These are phyloP conservation scores for Fistulifera pelliculosa DNA, from an alignment of 108 stramenopile genomes.

Conservation along the genomic window DNA sequence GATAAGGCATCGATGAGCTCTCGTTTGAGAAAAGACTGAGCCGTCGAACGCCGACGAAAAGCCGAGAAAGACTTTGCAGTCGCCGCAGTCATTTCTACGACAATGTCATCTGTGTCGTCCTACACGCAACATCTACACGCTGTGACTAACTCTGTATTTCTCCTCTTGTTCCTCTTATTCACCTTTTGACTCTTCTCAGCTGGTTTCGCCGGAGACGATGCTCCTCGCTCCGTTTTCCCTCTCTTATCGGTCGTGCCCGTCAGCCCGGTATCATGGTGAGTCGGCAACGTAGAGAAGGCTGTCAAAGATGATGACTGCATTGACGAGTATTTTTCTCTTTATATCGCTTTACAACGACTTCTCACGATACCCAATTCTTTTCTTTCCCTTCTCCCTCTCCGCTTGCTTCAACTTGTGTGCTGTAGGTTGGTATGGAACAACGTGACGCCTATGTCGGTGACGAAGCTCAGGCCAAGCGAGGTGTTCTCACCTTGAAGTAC, in stretches of 20 bases:
- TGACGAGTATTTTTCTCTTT: too few species aligned
- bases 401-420: not conserved
- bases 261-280: constrained; percentile 92
- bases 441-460: constrained; percentile 99
- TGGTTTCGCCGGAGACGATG: constrained; percentile 93
- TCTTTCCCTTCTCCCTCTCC: constrained; percentile 14
- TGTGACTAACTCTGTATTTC: not conserved
- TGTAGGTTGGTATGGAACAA: constrained; percentile 95
- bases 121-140: too few species aligned
- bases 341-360: not conserved
- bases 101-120: constrained; percentile 2
- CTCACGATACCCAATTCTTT: not conserved
- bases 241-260: constrained; percentile 93
- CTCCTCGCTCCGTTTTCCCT: constrained; percentile 96
- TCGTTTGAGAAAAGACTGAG: too few species aligned
- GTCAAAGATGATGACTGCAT: too few species aligned
- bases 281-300: constrained; percentile 14
- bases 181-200: constrained; percentile 42
- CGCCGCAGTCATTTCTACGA: not conserved
- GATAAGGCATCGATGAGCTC: too few species aligned
- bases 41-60: too few species aligned
- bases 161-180: constrained; percentile 7
- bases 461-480: constrained; percentile 97
- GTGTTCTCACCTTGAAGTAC: constrained; percentile 98
- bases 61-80: too few species aligned